Conservation (phyloP, 768 basidiomycete species). For the Suillus cothurnatus region DNA sequence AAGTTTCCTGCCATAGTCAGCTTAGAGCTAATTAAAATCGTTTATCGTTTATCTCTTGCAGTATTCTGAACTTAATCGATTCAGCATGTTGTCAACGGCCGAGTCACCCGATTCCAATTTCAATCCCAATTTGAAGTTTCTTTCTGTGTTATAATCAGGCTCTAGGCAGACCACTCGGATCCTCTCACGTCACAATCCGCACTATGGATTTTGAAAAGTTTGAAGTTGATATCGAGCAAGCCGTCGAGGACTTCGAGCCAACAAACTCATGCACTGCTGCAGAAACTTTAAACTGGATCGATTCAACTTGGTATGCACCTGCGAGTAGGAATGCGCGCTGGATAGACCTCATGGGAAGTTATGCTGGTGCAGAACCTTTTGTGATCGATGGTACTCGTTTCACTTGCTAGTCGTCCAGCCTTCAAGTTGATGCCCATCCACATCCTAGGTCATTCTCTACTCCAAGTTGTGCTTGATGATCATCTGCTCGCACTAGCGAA, state of each 20-base stretch:
- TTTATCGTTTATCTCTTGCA: no score
- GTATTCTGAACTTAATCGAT: no score
- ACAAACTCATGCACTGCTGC: conserved; percentile 15
- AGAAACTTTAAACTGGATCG: conserved; percentile 34
- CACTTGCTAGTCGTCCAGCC: background rate
- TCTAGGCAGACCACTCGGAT: no score
- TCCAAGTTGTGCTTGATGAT: conserved; percentile 61
- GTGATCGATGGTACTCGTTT: conserved; percentile 55
- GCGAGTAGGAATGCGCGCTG: conserved; percentile 44
- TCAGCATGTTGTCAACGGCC: no score
- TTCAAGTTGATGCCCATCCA: conserved; percentile 9
- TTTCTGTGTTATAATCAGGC: no score
- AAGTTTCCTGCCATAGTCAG: no score
- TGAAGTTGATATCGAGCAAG: conserved; percentile 22
- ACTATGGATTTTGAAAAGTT: conserved; percentile 44
- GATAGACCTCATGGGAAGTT: conserved; percentile 77
- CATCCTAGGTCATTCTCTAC: conserved; percentile 61
- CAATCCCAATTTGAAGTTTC: no score
- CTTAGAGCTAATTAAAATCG: no score
- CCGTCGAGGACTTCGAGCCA: background rate
- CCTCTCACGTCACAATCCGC: no score
- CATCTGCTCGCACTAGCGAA: conserved; percentile 60
- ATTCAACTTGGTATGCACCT: conserved; percentile 42
- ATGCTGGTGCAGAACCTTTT: conserved; percentile 68
- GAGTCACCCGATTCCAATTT: no score